These are phyloP conservation scores for Pogostemon cablin DNA, from an alignment of 257 asterid species.

Conservation along the genomic window DNA sequence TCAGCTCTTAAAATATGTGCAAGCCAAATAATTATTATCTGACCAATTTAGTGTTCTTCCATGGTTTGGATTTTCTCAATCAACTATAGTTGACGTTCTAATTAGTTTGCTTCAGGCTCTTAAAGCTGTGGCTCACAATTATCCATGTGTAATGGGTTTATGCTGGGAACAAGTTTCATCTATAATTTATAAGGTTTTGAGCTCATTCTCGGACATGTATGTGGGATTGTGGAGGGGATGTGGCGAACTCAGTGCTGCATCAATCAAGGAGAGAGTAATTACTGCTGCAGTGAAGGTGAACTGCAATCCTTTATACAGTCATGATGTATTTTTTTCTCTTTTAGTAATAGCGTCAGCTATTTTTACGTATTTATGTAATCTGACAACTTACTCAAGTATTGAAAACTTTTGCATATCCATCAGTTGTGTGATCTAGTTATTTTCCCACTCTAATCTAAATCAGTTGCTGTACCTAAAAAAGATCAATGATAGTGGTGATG, in stretches of 20 bases:
- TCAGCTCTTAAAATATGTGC: constrained; percentile 16
- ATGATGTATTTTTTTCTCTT: constrained; percentile 20
- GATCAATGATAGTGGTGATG: constrained; percentile 10
- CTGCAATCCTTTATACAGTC: constrained; percentile 17
- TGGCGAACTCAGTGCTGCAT: constrained; percentile 50
- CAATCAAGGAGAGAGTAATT: constrained; percentile 70
- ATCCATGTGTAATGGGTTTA: constrained; percentile 66
- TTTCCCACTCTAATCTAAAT: constrained; percentile 12
- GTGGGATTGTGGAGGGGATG: constrained; percentile 62
- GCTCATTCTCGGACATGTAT: constrained; percentile 47
- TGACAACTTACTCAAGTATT: constrained; percentile 15
- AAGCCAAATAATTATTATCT: background rate
- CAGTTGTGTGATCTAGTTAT: background rate
- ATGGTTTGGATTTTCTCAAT: constrained; percentile 4
- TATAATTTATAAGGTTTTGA: constrained; percentile 49
- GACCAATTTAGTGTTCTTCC: constrained; percentile 1
- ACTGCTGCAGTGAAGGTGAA: constrained; percentile 85
- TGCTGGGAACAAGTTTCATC: constrained; percentile 81
- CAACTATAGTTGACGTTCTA: constrained; percentile 33
- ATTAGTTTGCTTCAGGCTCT: constrained; percentile 69
- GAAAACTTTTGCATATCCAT: background rate
- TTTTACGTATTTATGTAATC: background rate
- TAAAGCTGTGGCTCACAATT: constrained; percentile 88
- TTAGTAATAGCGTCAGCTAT: background rate
- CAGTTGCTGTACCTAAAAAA: background rate